Evolutionary conservation across 805 yeast species (phyloP).

Genomic region (Saturnispora hagleri): DNA sequence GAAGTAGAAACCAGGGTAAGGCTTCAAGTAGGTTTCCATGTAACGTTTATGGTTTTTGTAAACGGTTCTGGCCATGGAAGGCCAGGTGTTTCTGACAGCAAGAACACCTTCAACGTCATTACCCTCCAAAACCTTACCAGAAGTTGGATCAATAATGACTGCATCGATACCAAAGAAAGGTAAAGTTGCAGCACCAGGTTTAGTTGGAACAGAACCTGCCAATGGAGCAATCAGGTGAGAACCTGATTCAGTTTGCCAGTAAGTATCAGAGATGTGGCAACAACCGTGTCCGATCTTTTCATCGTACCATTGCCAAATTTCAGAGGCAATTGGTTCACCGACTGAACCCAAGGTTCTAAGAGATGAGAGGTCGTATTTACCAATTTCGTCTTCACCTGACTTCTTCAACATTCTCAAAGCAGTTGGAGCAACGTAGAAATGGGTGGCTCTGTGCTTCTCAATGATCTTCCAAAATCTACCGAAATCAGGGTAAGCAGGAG

Average conservation of each 20-base stretch:
- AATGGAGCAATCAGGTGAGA: conserved; percentile 90
- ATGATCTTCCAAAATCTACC: conserved; percentile 97
- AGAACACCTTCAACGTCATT: conserved; percentile 95
- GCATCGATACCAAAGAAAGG: conserved; percentile 96
- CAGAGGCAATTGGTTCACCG: conserved; percentile 98
- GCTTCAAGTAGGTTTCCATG: conserved; percentile 85
- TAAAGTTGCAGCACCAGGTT: conserved; percentile 94
- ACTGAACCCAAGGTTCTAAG: conserved; percentile 92
- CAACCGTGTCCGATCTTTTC: conserved; percentile 83
- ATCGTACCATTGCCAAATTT: conserved; percentile 97
- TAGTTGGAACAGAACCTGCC: conserved; percentile 90
- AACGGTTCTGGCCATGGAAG: conserved; percentile 96
- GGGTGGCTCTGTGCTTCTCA: conserved; percentile 84
- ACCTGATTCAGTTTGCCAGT: conserved; percentile 99
- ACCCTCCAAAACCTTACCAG: conserved; percentile 76
- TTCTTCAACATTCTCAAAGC: conserved; percentile 79
- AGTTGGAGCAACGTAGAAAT: conserved; percentile 97
- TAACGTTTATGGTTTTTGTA: conserved; percentile 81
- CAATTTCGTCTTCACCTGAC: conserved; percentile 80
- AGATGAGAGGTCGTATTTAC: conserved; percentile 73
- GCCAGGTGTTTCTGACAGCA: conserved; percentile 89
- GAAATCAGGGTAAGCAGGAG: conserved; percentile 93
- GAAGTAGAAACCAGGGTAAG: conserved; percentile 89
- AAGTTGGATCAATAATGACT: conserved; percentile 84
- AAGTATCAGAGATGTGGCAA: conserved; percentile 90